A percentile compares a stretch with the other conserved stretches of the same genome.
Conservation (phyloP, 129 eudicot genomes). For the Escallonia herrerae region DNA sequence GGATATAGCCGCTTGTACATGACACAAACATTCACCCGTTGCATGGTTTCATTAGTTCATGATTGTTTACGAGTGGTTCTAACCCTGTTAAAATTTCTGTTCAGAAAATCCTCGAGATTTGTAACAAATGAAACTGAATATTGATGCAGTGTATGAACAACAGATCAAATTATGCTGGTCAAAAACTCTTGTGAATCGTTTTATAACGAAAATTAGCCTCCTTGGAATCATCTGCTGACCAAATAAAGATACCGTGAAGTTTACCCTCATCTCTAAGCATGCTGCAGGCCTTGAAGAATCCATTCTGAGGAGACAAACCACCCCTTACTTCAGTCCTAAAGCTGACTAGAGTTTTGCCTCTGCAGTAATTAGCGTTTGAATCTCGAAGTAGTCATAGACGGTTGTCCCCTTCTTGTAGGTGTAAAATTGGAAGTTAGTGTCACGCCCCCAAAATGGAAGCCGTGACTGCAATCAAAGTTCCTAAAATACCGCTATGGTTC, state of each 20-base stretch:
- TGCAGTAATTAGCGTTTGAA: conserved; percentile 24
- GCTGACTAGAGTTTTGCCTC: conserved; percentile 32
- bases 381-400: conserved; percentile 21
- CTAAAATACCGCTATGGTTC: too few relatives aligned
- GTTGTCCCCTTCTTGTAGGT: conserved; percentile 26
- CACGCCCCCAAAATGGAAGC: too few relatives aligned
- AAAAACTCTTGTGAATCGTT: conserved; percentile 32
- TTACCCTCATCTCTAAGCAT: conserved; percentile 20
- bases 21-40: too few relatives aligned
- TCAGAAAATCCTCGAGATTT: not conserved
- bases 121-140: not conserved
- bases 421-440: conserved; percentile 39
- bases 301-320: conserved; percentile 32
- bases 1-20: too few relatives aligned
- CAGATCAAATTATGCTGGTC: conserved; percentile 11
- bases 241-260: conserved; percentile 42
- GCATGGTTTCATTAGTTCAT: too few relatives aligned
- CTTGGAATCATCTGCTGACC: conserved; percentile 52
- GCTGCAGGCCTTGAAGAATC: conserved; percentile 30
- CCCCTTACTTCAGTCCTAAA: conserved; percentile 38
- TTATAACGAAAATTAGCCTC: conserved; percentile 24
- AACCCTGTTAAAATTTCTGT: not conserved
- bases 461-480: too few relatives aligned
- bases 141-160: not conserved
- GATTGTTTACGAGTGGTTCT: too few relatives aligned